Conservation (phyloP, 129 eudicot genomes). For the Apium graveolens region DNA sequence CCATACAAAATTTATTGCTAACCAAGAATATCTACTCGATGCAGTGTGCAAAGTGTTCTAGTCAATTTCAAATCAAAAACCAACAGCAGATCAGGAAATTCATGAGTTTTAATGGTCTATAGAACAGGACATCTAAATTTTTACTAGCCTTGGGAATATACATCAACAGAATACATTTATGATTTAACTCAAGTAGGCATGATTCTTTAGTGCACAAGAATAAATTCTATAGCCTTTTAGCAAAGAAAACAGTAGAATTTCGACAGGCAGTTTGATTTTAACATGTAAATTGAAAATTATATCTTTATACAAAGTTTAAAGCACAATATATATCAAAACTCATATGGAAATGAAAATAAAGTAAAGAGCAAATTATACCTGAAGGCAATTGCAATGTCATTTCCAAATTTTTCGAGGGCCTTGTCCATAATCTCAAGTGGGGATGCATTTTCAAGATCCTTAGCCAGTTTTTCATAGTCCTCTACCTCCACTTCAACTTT, state of each 20-base stretch:
- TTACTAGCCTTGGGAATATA: not conserved
- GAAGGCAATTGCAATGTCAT: constrained; percentile 92
- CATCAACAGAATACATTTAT: not conserved
- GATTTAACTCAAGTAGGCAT: not conserved
- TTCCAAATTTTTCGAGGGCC: constrained; percentile 83
- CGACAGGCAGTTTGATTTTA: not conserved
- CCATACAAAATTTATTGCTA: not conserved
- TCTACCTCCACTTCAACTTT: constrained; percentile 43
- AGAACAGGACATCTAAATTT: not conserved
- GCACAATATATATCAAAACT: not conserved
- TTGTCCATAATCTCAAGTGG: constrained; percentile 91
- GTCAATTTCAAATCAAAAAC: not conserved
- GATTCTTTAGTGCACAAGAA: not conserved
- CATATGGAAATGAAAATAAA: not conserved
- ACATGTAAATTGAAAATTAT: not conserved
- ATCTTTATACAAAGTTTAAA: not conserved
- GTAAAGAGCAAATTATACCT: constrained; percentile 36
- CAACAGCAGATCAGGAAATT: not conserved
- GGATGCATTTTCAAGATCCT: constrained; percentile 74
- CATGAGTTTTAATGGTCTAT: not conserved
- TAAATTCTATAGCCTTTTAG: not conserved
- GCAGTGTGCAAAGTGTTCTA: not conserved
- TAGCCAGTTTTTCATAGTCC: constrained; percentile 63
- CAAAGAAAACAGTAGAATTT: not conserved
- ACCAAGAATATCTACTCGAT: not conserved